Evolutionary conservation across 75 land plant genomes (phyloP).

Genomic region (Picea sitchensis): DNA sequence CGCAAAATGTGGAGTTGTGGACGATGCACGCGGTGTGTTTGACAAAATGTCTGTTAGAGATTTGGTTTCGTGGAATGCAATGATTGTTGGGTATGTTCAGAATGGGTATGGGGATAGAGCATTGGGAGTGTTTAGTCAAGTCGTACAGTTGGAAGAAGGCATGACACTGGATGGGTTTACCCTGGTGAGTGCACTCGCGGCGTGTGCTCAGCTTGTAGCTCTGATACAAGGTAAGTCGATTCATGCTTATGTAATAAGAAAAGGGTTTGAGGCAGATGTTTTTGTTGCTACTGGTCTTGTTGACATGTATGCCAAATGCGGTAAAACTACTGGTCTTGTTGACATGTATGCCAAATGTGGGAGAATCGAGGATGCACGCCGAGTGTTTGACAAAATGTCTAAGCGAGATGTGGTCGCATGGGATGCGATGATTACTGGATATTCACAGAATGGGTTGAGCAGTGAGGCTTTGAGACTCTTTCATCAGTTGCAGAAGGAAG

Average conservation of each 20-base stretch:
- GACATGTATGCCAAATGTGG: too few relatives aligned
- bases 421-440: slow-evolving; percentile 18
- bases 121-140: slow-evolving; percentile 34
- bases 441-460: neutral
- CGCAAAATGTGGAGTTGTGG: slow-evolving; percentile 25
- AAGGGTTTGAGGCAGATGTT: neutral
- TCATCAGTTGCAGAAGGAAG: slow-evolving; percentile 9
- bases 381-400: slow-evolving; percentile 15
- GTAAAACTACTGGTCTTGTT: too few relatives aligned
- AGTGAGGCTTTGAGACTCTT: slow-evolving; percentile 11
- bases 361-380: slow-evolving; percentile 11
- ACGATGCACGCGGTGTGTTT: slow-evolving; percentile 28
- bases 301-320: slow-evolving; percentile 20
- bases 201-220: neutral
- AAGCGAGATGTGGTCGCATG: slow-evolving; percentile 16
- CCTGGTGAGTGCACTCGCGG: neutral
- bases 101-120: slow-evolving; percentile 26
- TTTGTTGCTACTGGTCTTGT: neutral
- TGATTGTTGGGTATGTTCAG: slow-evolving; percentile 41
- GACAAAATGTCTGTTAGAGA: slow-evolving; percentile 43
- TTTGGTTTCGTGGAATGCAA: slow-evolving; percentile 48
- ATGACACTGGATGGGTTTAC: neutral
- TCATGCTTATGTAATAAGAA: slow-evolving; percentile 1
- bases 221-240: neutral
- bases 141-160: slow-evolving; percentile 12